Base-by-base conservation (phyloP, 345 rosid species). In the Euphorbia pulcherrima region DNA sequence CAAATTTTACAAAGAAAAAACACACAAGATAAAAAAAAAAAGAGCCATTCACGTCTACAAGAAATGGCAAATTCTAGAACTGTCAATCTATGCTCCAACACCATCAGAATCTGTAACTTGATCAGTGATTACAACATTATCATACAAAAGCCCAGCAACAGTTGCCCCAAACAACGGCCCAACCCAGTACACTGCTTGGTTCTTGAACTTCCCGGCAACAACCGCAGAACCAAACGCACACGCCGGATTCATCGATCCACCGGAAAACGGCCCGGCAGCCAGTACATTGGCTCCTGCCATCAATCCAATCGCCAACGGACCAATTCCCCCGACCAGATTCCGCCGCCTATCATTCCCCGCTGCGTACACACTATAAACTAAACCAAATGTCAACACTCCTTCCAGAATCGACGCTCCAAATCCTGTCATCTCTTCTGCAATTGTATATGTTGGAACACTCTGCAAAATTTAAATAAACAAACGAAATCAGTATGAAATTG, bases 181-280 rank as follows among this genome's bases (percentile, higher is more conserved):
- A 10, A 91, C 80, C 99, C 97, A 91, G 51, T 91, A 93, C 16
- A 87, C 97, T 0, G 96, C 99, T 65, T 91, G 97, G 74, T 91
- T 94, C 79, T 80, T 85, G 73, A 94, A 94, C 59, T 77, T 80
- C 3, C 97, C 96, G 0, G 88, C 84, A 12, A 88, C 73, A 10
- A 81, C 80, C 0, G 97, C 97, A 0, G 93, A 76, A 8, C 97
- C 97, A 51, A 94, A 94, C 3, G 97, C 90, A 47, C 87, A 83
- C 0, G 90, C 95, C 0, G 99, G 99, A 72, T 91, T 94, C 95
- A 89, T 88, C 0, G 95, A 81, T 13, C 95, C 99, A 17, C 96
- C 99, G 0, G 99, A 89, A 79, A 94, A 89, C 0, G 96, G 96
- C 28, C 95, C 88, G 0, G 88, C 77, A 1, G 96, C 96, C 72